These are phyloP conservation scores for Hymenoscyphus occultus DNA, from an alignment of 2,329 filamentous ascomycete species.

Conservation along the genomic window DNA sequence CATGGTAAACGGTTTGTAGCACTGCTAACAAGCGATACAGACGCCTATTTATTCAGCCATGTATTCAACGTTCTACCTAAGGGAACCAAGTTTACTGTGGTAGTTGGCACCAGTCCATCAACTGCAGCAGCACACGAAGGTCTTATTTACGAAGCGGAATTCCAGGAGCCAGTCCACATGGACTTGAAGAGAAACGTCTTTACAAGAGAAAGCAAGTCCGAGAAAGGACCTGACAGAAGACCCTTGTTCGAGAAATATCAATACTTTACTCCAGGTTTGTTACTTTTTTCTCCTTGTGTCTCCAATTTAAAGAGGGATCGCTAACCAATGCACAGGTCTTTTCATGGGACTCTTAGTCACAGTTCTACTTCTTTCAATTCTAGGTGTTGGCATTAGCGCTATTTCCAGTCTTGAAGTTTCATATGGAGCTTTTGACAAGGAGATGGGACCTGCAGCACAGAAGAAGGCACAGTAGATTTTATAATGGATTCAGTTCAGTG, in stretches of 20 bases:
- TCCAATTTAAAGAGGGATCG: not conserved
- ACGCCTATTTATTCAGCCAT: constrained; percentile 21
- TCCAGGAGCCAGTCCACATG: constrained; percentile 61
- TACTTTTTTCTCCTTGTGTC: not conserved
- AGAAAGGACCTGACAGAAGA: constrained; percentile 45
- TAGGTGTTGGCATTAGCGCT: constrained; percentile 74
- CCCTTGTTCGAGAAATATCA: constrained; percentile 89
- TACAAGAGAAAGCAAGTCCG: constrained; percentile 29
- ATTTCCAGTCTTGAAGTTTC: constrained; percentile 81
- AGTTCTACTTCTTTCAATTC: constrained; percentile 70
- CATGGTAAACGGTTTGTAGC: not conserved
- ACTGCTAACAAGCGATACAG: constrained; percentile 23
- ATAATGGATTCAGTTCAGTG: not conserved
- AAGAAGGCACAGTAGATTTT: constrained; percentile 65
- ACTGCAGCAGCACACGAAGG: constrained; percentile 5
- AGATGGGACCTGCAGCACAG: constrained; percentile 83
- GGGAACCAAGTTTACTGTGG: constrained; percentile 61
- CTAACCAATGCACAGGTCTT: constrained; percentile 55
- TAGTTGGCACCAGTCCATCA: constrained; percentile 66
- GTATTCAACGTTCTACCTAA: constrained; percentile 38
- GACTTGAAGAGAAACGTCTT: constrained; percentile 64
- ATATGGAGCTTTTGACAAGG: constrained; percentile 95
- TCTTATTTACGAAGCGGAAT: constrained; percentile 59
- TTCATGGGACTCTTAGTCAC: constrained; percentile 80
- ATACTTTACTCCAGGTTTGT: constrained; percentile 82